A percentile compares a stretch with the other conserved stretches of the same genome.
Evolutionary conservation across 2,329 filamentous ascomycete species (phyloP).

Genomic region (Ambrosiella beaveri): DNA sequence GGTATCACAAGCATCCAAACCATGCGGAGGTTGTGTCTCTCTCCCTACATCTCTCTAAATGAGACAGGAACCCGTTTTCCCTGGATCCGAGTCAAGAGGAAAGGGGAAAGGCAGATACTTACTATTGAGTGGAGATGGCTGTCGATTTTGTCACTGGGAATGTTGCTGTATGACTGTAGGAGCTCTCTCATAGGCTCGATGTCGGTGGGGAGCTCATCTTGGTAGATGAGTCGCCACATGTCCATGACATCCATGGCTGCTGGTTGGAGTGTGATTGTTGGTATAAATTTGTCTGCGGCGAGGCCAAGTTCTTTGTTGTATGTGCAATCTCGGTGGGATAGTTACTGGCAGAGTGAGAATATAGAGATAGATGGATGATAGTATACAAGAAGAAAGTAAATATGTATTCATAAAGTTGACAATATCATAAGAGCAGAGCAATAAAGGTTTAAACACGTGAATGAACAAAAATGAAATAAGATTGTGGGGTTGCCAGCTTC

Average conservation of each 20-base stretch:
- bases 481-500: not conserved
- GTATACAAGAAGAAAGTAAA: no score
- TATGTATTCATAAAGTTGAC: no score
- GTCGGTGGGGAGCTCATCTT: constrained; percentile 20
- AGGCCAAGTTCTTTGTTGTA: no score
- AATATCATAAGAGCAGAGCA: no score
- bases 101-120: constrained; percentile 3
- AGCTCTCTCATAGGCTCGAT: constrained; percentile 22
- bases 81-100: not conserved
- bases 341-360: no score
- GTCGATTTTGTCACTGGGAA: constrained; percentile 21
- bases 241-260: constrained; percentile 13
- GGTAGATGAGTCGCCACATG: constrained; percentile 14
- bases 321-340: no score
- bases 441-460: no score
- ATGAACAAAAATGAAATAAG: no score
- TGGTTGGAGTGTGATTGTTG: not conserved
- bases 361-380: no score
- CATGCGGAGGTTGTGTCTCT: no score
- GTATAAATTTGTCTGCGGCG: not conserved
- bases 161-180: constrained; percentile 24
- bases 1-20: not conserved
- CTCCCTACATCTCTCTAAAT: no score
- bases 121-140: constrained; percentile 14
- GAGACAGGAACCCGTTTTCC: not conserved